phyloP scores from a whole-genome alignment of 495 filamentous ascomycete genomes.

The Rhizodiscina lignyota region DNA sequence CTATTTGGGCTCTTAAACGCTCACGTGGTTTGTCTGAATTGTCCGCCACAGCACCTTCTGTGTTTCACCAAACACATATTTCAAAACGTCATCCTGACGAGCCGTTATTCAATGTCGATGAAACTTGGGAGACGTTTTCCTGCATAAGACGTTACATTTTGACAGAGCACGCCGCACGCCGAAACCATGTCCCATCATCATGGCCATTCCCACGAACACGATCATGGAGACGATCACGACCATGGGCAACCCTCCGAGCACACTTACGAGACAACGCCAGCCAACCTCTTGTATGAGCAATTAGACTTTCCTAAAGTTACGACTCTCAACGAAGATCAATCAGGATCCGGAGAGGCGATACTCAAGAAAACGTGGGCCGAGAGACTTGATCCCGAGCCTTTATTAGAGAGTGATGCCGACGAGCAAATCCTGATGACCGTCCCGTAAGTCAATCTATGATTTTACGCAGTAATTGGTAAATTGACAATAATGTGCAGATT shows the following conservation, averaged over 20 bases:
- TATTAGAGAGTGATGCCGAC: slow-evolving; percentile 72
- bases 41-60: no score
- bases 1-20: no score
- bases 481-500: no score
- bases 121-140: no score
- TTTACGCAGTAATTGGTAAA: no score
- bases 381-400: slow-evolving; percentile 48
- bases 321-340: slow-evolving; percentile 65
- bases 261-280: slow-evolving; percentile 84
- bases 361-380: slow-evolving; percentile 86
- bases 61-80: no score
- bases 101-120: no score
- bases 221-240: slow-evolving; percentile 20
- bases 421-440: slow-evolving; percentile 87
- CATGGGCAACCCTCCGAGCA: slow-evolving; percentile 45
- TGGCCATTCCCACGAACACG: slow-evolving; percentile 21
- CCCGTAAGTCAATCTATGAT: no score
- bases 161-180: no score
- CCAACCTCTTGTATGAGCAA: slow-evolving; percentile 72
- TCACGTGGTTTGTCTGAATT: no score
- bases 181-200: slow-evolving; percentile 12
- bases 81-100: no score
- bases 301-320: slow-evolving; percentile 74
- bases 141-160: no score
- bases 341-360: slow-evolving; percentile 53